Base-by-base conservation (phyloP, 306 rosid species). In the Casuarina cunninghamiana region DNA sequence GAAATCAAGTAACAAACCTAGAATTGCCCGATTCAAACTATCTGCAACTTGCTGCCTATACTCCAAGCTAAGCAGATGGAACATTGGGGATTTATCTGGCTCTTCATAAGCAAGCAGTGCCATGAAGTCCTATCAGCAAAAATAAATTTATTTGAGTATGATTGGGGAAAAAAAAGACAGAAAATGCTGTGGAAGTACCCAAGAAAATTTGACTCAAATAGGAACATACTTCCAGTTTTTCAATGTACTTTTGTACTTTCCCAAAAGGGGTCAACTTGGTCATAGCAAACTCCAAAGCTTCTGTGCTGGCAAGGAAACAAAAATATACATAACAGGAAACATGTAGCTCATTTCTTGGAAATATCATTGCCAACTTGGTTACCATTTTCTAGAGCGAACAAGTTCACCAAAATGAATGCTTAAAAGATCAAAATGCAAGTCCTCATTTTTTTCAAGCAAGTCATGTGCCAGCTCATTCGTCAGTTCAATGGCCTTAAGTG, bases 341-440 rank as follows among this genome's bases (percentile, higher is more conserved):
- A 45, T 77, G 57, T 35, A 49, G 32, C 6, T 54, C 69, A 51
- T 82, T 69, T 58, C 71, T 57, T 57, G 19, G 16, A 72, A 50
- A 81, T 41, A 49, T 74, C 76, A 38, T 35, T 54, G 78, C 74
- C 3, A 77, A 58, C 71, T 60, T 44, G 82, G 95, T 82, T 88
- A 93, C 99, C 97, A 89, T 85, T 88, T 89, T 79, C 81, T 86
- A 75, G 93, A 84, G 83, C 93, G 74, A 53, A 95, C 88, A 67
- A 95, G 96, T 83, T 91, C 93, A 35, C 93, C 94, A 87, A 89
- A 93, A 87, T 91, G 99, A 83, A 95, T 97, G 85, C 94, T 87
- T 79, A 93, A 81, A 78, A 95, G 91, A 85, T 91, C 97, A 88
- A 95, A 95, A 67, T 86, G 90, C 90, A 95, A 80, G 77, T 88